Evolutionary conservation across 2,329 filamentous ascomycete genomes (phyloP).

Genomic region (Emergomyces orientalis): DNA sequence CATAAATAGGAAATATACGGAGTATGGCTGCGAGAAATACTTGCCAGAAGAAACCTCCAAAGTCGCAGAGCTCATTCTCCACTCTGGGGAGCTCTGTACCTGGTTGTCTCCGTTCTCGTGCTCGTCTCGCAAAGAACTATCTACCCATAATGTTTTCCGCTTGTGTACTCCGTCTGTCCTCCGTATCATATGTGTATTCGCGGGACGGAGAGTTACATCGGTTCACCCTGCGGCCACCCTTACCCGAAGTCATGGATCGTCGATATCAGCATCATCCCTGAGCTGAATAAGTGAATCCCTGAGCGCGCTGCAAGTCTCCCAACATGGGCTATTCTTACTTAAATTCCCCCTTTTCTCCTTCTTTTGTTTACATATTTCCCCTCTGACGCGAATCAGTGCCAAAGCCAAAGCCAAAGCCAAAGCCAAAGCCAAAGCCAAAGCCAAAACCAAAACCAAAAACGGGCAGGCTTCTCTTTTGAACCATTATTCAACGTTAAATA

Average conservation of each 20-base stretch:
- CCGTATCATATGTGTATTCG: too few relatives aligned
- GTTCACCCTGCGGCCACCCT: not conserved
- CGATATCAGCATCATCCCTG: not conserved
- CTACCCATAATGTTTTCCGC: not conserved
- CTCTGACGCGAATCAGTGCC: not conserved
- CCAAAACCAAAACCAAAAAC: not conserved
- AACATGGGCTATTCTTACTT: not conserved
- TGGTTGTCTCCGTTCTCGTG: not conserved
- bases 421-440: too few relatives aligned
- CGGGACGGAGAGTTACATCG: not conserved
- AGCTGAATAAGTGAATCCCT: not conserved
- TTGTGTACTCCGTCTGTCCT: not conserved
- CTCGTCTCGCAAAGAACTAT: not conserved
- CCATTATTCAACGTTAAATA: not conserved
- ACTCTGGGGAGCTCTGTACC: not conserved
- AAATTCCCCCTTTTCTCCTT: not conserved
- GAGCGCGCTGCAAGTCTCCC: not conserved
- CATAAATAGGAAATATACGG: not conserved
- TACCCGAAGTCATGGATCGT: not conserved
- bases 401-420: not conserved
- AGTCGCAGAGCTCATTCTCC: not conserved
- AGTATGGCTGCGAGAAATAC: constrained; percentile 3
- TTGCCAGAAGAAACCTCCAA: not conserved
- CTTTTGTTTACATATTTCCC: not conserved
- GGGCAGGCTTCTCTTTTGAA: not conserved